phyloP scores from a whole-genome alignment of 805 yeast species.

The Starmerella cellae region DNA sequence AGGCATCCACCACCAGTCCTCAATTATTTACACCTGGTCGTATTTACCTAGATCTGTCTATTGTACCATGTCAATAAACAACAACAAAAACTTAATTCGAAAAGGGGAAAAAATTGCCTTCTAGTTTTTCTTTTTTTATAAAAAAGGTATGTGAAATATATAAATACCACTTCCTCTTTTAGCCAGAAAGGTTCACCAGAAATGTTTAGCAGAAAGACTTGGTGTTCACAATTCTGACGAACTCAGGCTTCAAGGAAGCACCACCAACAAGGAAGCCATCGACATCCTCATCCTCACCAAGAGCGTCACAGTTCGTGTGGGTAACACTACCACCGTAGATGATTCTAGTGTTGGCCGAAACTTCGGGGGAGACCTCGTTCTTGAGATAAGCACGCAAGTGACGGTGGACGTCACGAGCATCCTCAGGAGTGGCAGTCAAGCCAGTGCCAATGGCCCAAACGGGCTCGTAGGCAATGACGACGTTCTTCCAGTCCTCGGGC shows the following conservation, averaged over 20 bases:
- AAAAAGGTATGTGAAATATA: too few species aligned
- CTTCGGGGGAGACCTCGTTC: conserved; percentile 60
- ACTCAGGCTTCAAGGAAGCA: conserved; percentile 97
- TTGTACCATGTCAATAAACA: too few species aligned
- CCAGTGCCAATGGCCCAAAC: conserved; percentile 99
- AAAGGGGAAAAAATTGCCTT: too few species aligned
- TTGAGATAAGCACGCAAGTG: conserved; percentile 74
- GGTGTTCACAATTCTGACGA: conserved; percentile 75
- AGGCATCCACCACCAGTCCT: too few species aligned
- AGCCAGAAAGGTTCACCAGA: too few species aligned
- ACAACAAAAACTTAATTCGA: too few species aligned
- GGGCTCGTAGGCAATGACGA: conserved; percentile 97
- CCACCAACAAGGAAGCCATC: conserved; percentile 99
- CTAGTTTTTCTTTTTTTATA: too few species aligned
- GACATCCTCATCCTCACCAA: conserved; percentile 84
- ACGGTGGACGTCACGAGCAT: conserved; percentile 91
- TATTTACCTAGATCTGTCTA: too few species aligned
- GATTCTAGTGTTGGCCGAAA: conserved; percentile 72
- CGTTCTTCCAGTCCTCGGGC: conserved; percentile 67
- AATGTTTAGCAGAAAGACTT: not conserved
- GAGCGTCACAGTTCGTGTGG: conserved; percentile 80
- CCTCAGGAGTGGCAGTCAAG: conserved; percentile 95
- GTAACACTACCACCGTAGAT: conserved; percentile 98
- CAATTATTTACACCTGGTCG: too few species aligned
- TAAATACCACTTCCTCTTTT: too few species aligned